Conservation (phyloP, 2,329 filamentous ascomycete species). For the Nemania serpens region DNA sequence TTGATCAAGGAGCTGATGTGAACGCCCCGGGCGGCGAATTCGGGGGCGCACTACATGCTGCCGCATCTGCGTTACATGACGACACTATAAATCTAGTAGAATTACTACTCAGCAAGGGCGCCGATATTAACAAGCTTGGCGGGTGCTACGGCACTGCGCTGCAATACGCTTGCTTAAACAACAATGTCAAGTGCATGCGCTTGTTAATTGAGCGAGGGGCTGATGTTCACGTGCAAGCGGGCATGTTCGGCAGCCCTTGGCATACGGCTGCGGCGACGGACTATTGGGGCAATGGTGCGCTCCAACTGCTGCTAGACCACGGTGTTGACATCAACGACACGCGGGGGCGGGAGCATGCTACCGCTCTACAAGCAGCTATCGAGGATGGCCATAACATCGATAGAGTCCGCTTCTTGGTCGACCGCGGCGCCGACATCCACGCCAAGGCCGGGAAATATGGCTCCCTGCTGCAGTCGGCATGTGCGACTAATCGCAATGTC, state of each 20-base stretch:
- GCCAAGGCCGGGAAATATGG: background rate
- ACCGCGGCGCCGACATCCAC: background rate
- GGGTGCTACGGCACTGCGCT: background rate
- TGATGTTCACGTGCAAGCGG: background rate
- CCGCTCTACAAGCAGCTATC: background rate
- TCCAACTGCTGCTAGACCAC: background rate
- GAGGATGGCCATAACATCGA: background rate
- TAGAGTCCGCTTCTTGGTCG: background rate
- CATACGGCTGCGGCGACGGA: background rate
- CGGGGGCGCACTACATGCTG: background rate
- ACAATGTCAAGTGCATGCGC: background rate
- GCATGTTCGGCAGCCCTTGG: background rate
- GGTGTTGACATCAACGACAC: background rate
- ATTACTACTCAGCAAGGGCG: background rate
- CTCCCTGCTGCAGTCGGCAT: slow-evolving; percentile 7
- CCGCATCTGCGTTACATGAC: no score
- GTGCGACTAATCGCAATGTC: background rate
- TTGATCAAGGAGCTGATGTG: background rate
- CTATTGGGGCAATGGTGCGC: background rate
- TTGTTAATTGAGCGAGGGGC: slow-evolving; percentile 1
- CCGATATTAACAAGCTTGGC: background rate
- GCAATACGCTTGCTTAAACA: background rate
- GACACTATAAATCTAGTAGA: background rate
- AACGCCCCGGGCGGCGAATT: background rate
- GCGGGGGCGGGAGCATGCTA: background rate